Percentiles rank a stretch among this genome's conserved stretches.
These are phyloP conservation scores for Taiozyma sp. DNA, from an alignment of 1,139 yeast genomes.

Conservation along the genomic window DNA sequence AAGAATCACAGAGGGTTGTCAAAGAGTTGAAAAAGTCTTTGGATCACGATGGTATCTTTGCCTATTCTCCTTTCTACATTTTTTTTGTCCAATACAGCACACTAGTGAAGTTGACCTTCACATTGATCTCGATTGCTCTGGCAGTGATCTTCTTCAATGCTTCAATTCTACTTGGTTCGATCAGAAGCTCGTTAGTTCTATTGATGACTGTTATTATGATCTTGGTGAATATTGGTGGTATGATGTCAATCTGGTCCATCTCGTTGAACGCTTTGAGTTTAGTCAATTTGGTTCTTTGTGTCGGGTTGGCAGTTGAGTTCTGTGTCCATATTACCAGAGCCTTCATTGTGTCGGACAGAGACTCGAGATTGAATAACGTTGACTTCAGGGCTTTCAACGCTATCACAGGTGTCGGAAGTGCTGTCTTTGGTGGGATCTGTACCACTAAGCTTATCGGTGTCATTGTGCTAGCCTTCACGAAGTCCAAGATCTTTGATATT, in stretches of 20 bases:
- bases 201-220: slow-evolving; percentile 59
- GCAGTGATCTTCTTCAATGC: slow-evolving; percentile 51
- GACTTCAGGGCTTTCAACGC: slow-evolving; percentile 51
- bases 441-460: slow-evolving; percentile 88
- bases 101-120: slow-evolving; percentile 53
- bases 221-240: slow-evolving; percentile 70
- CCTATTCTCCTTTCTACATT: slow-evolving; percentile 89
- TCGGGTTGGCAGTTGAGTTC: slow-evolving; percentile 91
- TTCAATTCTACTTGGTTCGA: slow-evolving; percentile 60
- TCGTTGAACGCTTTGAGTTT: slow-evolving; percentile 85
- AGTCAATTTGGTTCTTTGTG: slow-evolving; percentile 84
- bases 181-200: slow-evolving; percentile 53
- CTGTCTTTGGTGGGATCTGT: slow-evolving; percentile 88
- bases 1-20: slow-evolving; percentile 67
- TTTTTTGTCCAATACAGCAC: slow-evolving; percentile 85
- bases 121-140: slow-evolving; percentile 53
- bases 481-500: slow-evolving; percentile 81
- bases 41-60: slow-evolving; percentile 59
- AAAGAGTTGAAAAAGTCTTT: slow-evolving; percentile 45
- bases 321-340: slow-evolving; percentile 85
- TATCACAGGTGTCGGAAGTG: slow-evolving; percentile 72
- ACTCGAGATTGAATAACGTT: slow-evolving; percentile 26
- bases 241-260: slow-evolving; percentile 71
- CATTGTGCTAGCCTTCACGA: slow-evolving; percentile 77
- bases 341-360: slow-evolving; percentile 36